Percentiles rank a stretch among this genome's conserved stretches.
Evolutionary conservation across 495 filamentous ascomycete genomes (phyloP).

Genomic region (Aspergillus ellipticus): DNA sequence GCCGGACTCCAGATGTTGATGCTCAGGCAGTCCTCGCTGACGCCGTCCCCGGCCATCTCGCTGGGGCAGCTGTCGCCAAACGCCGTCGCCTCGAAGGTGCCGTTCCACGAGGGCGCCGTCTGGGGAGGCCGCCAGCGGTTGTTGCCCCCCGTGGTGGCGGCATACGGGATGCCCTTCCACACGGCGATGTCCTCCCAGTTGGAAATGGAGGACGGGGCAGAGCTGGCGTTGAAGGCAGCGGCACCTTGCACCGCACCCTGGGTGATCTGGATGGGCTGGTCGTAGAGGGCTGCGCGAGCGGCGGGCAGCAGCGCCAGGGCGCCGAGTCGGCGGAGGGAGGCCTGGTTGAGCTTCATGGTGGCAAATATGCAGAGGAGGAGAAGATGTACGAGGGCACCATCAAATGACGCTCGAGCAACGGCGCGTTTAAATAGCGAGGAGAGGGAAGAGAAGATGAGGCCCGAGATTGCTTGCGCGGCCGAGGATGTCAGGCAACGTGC

Average conservation of each 20-base stretch:
- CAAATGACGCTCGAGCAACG: neutral
- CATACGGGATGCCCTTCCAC: neutral
- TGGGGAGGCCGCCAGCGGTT: neutral
- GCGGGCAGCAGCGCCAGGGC: neutral
- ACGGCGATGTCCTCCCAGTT: neutral
- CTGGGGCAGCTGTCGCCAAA: neutral
- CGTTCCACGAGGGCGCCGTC: neutral
- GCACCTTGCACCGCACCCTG: neutral
- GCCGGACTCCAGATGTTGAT: neutral
- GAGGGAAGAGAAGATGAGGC: too few relatives aligned
- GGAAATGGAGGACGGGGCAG: neutral
- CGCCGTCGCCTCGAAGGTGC: neutral
- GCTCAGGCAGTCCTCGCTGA: neutral
- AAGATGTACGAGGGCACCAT: neutral
- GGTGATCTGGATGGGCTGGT: neutral
- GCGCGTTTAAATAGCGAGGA: too few relatives aligned
- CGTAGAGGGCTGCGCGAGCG: neutral
- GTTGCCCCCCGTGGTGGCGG: neutral
- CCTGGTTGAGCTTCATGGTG: neutral
- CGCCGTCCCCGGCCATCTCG: neutral
- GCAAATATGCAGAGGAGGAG: neutral
- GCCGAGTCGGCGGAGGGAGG: neutral
- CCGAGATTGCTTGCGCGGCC: too few relatives aligned
- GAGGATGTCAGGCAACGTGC: too few relatives aligned
- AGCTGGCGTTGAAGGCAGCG: neutral